Conservation (phyloP, 345 rosid species). For the Ricinus communis region DNA sequence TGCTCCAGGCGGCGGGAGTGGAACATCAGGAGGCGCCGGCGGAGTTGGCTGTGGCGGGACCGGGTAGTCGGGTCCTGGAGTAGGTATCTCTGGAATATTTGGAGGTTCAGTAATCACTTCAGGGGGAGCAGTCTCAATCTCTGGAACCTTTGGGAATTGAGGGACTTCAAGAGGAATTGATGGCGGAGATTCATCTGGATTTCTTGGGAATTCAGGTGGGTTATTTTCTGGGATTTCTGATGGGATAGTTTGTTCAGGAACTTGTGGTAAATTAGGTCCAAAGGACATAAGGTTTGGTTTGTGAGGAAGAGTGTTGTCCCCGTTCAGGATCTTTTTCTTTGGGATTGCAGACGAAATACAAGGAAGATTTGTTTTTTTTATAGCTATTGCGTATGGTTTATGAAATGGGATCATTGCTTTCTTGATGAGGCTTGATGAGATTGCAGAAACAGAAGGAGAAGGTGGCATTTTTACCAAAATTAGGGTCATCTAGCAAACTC, state of each 20-base stretch:
- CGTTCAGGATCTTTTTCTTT: neutral
- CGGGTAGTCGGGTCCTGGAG: constrained; percentile 14
- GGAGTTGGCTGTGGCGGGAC: constrained; percentile 22
- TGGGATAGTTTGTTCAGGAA: neutral
- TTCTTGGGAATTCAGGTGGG: constrained; percentile 27
- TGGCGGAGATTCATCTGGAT: constrained; percentile 10
- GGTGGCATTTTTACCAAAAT: neutral
- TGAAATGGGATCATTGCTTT: constrained; percentile 7
- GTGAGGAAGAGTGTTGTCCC: neutral
- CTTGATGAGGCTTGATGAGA: constrained; percentile 14
- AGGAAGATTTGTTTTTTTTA: neutral
- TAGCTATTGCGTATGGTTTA: neutral
- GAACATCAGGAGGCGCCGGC: constrained; percentile 17
- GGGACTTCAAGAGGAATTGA: constrained; percentile 26
- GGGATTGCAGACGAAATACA: neutral
- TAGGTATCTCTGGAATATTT: constrained; percentile 14
- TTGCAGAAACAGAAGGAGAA: neutral
- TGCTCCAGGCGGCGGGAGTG: constrained; percentile 25
- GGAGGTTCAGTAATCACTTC: constrained; percentile 16
- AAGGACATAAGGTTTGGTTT: neutral
- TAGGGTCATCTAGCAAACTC: neutral
- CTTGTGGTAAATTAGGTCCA: neutral
- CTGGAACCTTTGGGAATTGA: neutral
- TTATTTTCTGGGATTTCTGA: constrained; percentile 1
- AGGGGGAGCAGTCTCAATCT: constrained; percentile 18